Evolutionary conservation across 73 alveolate genomes (phyloP).

Genomic region (Tetrahymena malaccensis): DNA sequence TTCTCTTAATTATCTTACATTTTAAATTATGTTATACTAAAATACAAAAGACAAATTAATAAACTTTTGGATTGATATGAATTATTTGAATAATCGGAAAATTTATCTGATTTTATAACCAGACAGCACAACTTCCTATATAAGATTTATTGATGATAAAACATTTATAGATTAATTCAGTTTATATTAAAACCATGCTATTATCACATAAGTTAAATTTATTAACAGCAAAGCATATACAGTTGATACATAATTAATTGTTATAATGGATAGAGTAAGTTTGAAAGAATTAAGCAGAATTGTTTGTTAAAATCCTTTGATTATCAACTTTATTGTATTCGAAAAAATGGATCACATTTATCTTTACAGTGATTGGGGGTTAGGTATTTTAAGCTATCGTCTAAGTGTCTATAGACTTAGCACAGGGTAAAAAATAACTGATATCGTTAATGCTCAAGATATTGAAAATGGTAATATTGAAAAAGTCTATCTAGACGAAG

Average conservation of each 20-base stretch:
- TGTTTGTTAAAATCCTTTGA: background rate
- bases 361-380: background rate
- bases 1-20: background rate
- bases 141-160: background rate
- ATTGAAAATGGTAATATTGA: background rate
- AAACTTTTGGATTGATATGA: background rate
- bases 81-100: background rate
- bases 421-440: background rate
- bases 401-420: background rate
- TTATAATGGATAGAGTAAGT: background rate
- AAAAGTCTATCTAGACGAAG: background rate
- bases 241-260: background rate
- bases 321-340: background rate
- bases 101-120: background rate
- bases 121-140: background rate
- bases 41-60: background rate
- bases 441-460: background rate
- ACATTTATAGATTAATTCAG: background rate
- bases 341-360: background rate
- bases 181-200: background rate
- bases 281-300: background rate
- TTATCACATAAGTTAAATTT: background rate
- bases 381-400: background rate
- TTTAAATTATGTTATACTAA: background rate
- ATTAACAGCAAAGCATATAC: background rate